Evolutionary conservation across 2,329 filamentous ascomycete species (phyloP), one percentile per base, ranked within the genome.

Genomic region (Nemania sp.): DNA sequence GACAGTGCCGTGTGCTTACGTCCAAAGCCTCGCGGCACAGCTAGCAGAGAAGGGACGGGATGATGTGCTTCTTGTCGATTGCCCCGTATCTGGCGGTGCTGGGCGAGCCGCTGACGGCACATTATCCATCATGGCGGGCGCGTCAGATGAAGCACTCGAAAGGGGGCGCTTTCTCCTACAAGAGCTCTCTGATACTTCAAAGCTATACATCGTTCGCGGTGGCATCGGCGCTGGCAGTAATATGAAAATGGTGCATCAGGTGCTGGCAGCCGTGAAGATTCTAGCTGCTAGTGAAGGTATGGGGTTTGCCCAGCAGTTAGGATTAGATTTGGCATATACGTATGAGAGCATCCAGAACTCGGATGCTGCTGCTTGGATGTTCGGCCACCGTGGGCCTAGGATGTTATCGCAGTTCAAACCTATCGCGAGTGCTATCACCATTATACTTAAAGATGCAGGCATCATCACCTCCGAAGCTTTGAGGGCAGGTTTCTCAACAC

Each of bases 91-190:
- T 0, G 92, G 92, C 0, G 92, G 92, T 1, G 87, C 89, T 0
- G 83, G 86, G 10, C 85, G 91, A 38, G 91, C 91, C 1, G 90
- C 89, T 0, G 86, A 91, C 56, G 92, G 92, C 3, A 92, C 91
- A 0, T 80, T 94, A 49, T 92, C 90, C 6, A 93, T 94, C 76
- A 93, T 94, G 87, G 90, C 90, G 0, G 88, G 89, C 1, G 90
- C 85, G 0, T 81, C 86, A 0, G 83, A 86, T 0, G 83, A 82
- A 2, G 87, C 88, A 5, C 79, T 93, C 1, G 81, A 84, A 38
- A 86, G 85, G 64, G 89, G 85, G 0, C 83, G 83, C 24, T 85
- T 83, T 55, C 79, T 93, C 1, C 82, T 94, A 1, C 82, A 88
- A 60, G 86, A 87, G 72, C 87, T 94, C 82, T 87, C 90, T 1